A percentile compares a stretch with the other conserved stretches of the same genome.
Evolutionary conservation across 2,329 filamentous ascomycete species (phyloP).

Genomic region (Pseudogymnoascus verrucosus): DNA sequence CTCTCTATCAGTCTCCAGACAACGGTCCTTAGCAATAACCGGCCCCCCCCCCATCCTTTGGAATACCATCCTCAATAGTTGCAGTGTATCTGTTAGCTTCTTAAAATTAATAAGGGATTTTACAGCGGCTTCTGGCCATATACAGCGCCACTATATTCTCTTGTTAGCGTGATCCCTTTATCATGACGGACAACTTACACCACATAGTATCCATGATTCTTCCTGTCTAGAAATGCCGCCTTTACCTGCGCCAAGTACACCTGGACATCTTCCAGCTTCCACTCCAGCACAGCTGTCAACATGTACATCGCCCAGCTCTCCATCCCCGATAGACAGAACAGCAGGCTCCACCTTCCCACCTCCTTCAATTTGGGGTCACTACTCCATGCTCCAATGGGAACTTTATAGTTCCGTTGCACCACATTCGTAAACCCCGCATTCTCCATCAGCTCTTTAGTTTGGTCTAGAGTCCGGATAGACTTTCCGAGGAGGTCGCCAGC

Average conservation of each 20-base stretch:
- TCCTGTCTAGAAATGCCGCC: background rate
- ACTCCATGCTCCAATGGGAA: constrained; percentile 14
- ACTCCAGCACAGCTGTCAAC: background rate
- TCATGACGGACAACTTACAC: background rate
- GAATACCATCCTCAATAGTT: background rate
- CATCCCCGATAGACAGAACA: background rate
- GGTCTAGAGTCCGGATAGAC: background rate
- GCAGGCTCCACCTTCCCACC: constrained; percentile 7
- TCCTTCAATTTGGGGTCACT: constrained; percentile 11
- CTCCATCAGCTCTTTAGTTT: constrained; percentile 24
- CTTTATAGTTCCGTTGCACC: constrained; percentile 14
- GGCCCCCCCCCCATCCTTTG: background rate
- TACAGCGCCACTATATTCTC: background rate
- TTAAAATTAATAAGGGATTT: background rate
- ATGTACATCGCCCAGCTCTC: constrained; percentile 1
- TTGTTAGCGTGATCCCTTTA: background rate
- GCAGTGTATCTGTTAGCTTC: background rate
- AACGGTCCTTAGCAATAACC: background rate
- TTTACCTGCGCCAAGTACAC: background rate
- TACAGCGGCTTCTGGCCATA: background rate
- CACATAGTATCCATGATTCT: constrained; percentile 8
- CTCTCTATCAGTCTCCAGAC: background rate
- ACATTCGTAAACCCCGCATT: constrained; percentile 18
- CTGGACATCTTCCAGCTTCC: background rate
- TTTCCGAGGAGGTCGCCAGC: constrained; percentile 29